Percentiles rank a stretch among this genome's conserved stretches.
Conservation (phyloP, 768 basidiomycete species). For the Suillus weaverae region DNA sequence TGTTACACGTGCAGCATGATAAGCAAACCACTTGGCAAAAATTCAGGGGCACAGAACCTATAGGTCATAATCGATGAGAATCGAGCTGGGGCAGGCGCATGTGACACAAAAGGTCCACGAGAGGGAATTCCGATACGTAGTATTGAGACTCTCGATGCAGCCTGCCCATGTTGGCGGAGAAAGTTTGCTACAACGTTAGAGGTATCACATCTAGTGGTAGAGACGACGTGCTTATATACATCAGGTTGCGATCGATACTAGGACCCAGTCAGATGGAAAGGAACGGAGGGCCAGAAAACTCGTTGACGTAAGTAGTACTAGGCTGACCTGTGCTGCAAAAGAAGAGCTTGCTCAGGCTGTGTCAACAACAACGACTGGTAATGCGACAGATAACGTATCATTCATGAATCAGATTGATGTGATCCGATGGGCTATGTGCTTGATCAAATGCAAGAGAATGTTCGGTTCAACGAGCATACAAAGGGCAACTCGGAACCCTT, state of each 20-base stretch:
- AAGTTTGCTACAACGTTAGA: not conserved
- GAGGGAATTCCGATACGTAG: not conserved
- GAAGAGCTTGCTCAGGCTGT: not conserved
- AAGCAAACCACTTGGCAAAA: not conserved
- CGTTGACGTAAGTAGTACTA: not conserved
- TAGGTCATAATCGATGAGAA: not conserved
- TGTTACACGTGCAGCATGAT: not conserved
- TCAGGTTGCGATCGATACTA: not conserved
- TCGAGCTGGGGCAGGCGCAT: not conserved
- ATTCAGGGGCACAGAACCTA: not conserved
- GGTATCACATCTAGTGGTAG: not conserved
- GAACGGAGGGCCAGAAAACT: not conserved
- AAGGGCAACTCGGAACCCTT: not conserved
- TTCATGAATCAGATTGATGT: not conserved
- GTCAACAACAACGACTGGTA: no score
- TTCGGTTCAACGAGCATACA: not conserved
- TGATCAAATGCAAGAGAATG: not conserved
- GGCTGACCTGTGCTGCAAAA: not conserved
- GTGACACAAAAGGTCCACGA: not conserved
- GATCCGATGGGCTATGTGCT: not conserved
- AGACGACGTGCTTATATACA: not conserved
- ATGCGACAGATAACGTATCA: not conserved
- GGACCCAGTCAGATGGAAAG: not conserved
- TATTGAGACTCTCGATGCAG: not conserved
- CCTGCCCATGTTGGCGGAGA: not conserved